Evolutionary conservation across 306 rosid species (phyloP), one percentile per base, ranked within the genome.

Genomic region (Malus asiatica): DNA sequence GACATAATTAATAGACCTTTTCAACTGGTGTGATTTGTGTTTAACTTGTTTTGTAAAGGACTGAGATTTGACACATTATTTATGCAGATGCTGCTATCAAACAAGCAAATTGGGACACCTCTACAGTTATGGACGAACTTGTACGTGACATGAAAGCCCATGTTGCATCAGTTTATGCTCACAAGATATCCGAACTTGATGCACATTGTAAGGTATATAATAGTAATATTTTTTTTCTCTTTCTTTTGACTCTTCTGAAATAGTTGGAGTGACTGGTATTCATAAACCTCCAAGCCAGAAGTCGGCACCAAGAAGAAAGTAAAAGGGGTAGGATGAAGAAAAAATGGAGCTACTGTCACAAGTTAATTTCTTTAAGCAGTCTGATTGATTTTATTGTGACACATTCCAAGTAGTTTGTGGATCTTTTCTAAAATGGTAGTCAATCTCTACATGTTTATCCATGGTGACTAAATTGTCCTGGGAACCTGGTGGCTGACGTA

Each of bases 91-190:
- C 93, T 84, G 65, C 89, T 77, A 84, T 95, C 77, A 86, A 87
- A 75, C 91, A 82, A 78, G 90, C 91, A 77, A 76, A 89, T 76
- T 92, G 98, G 99, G 97, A 92, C 78, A 79, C 90, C 58, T 83
- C 93, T 79, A 92, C 85, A 88, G 86, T 84, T 74, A 86, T 84
- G 84, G 98, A 95, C 59, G 92, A 95, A 88, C 85, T 95, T 81
- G 87, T 60, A 53, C 96, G 97, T 73, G 98, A 89, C 79, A 88
- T 95, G 40, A 96, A 89, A 80, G 90, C 90, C 35, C 93, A 95
- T 77, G 68, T 88, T 84, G 88, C 74, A n/a, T 77, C 89, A 58
- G 89, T 92, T 60, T 88, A 92, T 65, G 89, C 81, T 48, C 86
- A 90, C 76, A 92, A 90, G 83, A 84, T 92, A 68, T 86, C 97